Conservation (phyloP, 371 early-diverging fungal genomes). For the Circinella minor region DNA sequence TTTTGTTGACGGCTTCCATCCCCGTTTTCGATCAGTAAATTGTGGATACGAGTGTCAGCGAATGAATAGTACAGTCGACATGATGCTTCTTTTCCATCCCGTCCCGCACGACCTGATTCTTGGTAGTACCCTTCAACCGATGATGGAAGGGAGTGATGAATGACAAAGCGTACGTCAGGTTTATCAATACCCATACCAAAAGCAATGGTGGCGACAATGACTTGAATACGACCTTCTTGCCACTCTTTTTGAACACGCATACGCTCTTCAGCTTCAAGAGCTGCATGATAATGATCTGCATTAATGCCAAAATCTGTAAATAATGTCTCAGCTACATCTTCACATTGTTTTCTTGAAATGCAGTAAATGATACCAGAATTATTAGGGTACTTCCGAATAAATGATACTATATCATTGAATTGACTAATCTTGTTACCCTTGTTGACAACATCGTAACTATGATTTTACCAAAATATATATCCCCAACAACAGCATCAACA, state of each 20-base stretch:
- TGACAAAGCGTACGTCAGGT: constrained; percentile 98
- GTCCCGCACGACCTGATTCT: constrained; percentile 99
- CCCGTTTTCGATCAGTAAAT: constrained; percentile 76
- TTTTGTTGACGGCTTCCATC: constrained; percentile 88
- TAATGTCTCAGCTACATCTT: constrained; percentile 82
- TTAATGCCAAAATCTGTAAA: constrained; percentile 50
- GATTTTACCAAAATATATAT: neutral
- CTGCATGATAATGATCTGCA: constrained; percentile 94
- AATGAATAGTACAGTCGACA: constrained; percentile 93
- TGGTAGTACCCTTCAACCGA: constrained; percentile 99
- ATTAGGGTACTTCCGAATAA: constrained; percentile 65
- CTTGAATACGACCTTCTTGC: constrained; percentile 77
- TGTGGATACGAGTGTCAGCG: constrained; percentile 75
- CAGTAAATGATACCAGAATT: constrained; percentile 99
- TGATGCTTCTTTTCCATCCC: constrained; percentile 89
- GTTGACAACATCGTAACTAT: constrained; percentile 79
- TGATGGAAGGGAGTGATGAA: constrained; percentile 96
- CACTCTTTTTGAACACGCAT: constrained; percentile 86
- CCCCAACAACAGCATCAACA: too few relatives aligned
- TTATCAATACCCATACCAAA: constrained; percentile 99
- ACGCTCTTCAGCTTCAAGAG: constrained; percentile 79
- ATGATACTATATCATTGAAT: constrained; percentile 5
- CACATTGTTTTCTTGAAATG: constrained; percentile 85
- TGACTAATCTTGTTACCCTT: constrained; percentile 44
- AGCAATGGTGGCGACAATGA: constrained; percentile 50